Percentiles rank a stretch among this genome's conserved stretches.
These are phyloP conservation scores for Pestalotiopsis sp. DNA, from an alignment of 2,329 filamentous ascomycete genomes.

Conservation along the genomic window DNA sequence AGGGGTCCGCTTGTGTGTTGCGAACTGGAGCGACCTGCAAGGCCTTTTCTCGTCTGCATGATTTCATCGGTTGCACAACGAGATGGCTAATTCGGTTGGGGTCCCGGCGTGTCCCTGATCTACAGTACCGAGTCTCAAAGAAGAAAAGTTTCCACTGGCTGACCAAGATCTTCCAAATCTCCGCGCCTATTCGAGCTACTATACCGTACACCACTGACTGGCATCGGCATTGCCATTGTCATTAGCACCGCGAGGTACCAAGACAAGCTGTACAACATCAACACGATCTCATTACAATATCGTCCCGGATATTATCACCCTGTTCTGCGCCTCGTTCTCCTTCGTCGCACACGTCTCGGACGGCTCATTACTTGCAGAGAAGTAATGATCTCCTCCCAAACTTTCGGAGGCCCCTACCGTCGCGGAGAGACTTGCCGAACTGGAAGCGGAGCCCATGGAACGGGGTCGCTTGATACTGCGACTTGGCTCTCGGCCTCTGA, in stretches of 20 bases:
- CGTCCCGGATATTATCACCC: conserved; percentile 4
- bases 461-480: neutral
- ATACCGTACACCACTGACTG: neutral
- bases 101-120: conserved; percentile 27
- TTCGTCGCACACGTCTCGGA: conserved; percentile 22
- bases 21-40: neutral
- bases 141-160: conserved; percentile 14
- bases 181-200: neutral
- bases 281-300: conserved; percentile 3
- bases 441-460: neutral
- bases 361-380: conserved; percentile 18
- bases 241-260: neutral
- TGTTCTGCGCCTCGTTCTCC: conserved; percentile 19
- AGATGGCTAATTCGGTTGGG: conserved; percentile 22
- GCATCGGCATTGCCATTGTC: neutral
- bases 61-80: neutral
- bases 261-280: neutral
- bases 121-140: conserved; percentile 20
- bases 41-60: neutral
- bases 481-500: neutral
- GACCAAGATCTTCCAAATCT: conserved; percentile 15
- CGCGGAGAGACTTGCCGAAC: conserved; percentile 14
- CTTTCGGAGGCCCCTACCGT: conserved; percentile 15
- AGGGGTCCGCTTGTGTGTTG: neutral
- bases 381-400: conserved; percentile 13